Evolutionary conservation across 805 yeast genomes (phyloP), one percentile per base, ranked within the genome.

Genomic region (Lipomyces starkeyi): DNA sequence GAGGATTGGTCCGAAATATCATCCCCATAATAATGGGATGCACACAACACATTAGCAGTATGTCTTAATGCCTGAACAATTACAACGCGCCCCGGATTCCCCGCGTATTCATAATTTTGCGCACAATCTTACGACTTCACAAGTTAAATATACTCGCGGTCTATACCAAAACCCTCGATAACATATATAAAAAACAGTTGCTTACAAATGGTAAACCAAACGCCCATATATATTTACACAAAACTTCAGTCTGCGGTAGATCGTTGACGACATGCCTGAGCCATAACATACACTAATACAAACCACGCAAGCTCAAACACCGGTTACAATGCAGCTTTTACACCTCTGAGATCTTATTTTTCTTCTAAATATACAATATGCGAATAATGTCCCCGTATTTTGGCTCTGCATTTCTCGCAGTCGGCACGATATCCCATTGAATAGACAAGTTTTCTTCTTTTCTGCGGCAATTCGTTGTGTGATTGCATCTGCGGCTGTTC

Each of bases 401-500:
- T 63, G 20, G 63, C 71, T 7, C 58, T 47, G 54, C 72, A 69
- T 57, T 64, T 63, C 22, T 62, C 61, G 29, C 72, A 69, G 59
- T 69, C 71, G 2, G 71, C 40, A 14, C 72, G 67, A 29, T 61
- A 69, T 3, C 72, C 72, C 72, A 69, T 63, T 32, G 52, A 11
- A 60, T 59, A 58, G 13, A 53, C 34, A 11, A 53, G 17, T n/a
- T 29, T 53, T 53, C n/a, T 13, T 25, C 34, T 17, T 17, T 25
- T 53, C 56, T 13, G 56, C 14, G 56, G 17, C 56, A n/a, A 22
- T 29, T 22, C 34, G 56, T 25, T 53, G 17, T 29, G 34, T 22
- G 20, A 53, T 53, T 25, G 34, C 56, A 53, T n/a, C 57, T 14
- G 57, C 9, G 34, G n/a, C 57, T 7, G 57, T 20, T 54, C 34